Evolutionary conservation across 805 yeast species (phyloP), one percentile per base, ranked within the genome.

Genomic region (Wickerhamomyces kurtzmanii): DNA sequence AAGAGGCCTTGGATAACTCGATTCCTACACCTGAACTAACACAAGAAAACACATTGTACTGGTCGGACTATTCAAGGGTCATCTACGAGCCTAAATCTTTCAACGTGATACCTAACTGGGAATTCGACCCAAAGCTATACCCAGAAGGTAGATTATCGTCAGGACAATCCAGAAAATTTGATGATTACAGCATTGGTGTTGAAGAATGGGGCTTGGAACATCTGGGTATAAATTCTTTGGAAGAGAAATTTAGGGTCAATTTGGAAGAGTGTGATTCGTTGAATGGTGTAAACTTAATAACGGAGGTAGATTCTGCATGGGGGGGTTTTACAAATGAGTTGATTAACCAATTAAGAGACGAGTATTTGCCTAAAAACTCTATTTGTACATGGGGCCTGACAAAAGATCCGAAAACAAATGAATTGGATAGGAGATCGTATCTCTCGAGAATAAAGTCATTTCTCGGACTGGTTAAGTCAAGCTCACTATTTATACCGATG

Each of bases 301-400:
- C 80, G 0, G 95, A 86, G 29, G 39, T 77, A 4, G 94, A 83
- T 45, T 63, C 72, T 14, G 81, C 79, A 0, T 89, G 97, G 97
- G 79, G 85, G 27, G 94, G 94, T 0, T 73, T 81, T 40, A 51
- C 82, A 5, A 48, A 55, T 22, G 61, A 62, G 25, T 38, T 75
- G 36, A 32, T 86, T 15, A 42, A 54, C n/a, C 66, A 62, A 6
- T 28, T 86, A 12, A 60, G 70, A 31, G 96, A 87, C 46, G 93
- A 83, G 41, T 77, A 68, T 40, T 57, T 76, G 11, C 65, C 76
- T 2, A 74, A 72, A 41, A 45, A 51, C 3, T 41, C 60, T 3
- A 35, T 65, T 1, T 57, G 65, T 22, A 56, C 67, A 3, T 74
- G 77, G 73, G 70, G 65, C 0, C 39, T 62, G 14, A 53, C 49